These are phyloP conservation scores for Omphalotus guepiniiformis DNA, from an alignment of 768 basidiomycete species.

Conservation along the genomic window DNA sequence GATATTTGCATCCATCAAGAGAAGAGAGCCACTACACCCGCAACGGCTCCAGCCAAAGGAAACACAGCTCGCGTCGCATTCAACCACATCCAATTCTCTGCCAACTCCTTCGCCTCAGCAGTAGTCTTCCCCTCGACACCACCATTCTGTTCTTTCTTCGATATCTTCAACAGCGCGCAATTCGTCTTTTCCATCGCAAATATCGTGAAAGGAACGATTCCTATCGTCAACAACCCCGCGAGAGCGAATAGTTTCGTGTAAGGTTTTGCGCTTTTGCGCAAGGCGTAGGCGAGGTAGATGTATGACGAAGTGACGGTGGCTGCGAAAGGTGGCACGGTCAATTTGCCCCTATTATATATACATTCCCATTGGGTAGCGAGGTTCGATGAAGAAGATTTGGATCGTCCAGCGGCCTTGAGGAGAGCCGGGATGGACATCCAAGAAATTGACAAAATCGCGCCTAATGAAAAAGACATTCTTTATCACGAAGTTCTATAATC, in stretches of 20 bases:
- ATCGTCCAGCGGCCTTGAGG: not conserved
- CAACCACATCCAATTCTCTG: not conserved
- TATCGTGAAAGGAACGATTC: conserved; percentile 1
- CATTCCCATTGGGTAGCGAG: not conserved
- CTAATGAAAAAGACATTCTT: no score
- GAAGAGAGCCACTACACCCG: not conserved
- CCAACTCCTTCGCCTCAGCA: not conserved
- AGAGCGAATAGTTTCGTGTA: not conserved
- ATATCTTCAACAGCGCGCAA: not conserved
- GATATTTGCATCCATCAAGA: no score
- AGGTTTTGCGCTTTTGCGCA: not conserved
- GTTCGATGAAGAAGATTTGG: not conserved
- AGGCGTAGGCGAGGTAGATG: not conserved
- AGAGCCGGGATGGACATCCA: not conserved
- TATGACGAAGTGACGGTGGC: not conserved
- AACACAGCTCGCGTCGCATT: not conserved
- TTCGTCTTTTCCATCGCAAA: not conserved
- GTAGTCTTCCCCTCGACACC: not conserved
- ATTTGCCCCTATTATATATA: conserved; percentile 1
- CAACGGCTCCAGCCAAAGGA: not conserved
- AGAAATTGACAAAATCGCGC: conserved; percentile 1
- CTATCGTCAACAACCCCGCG: not conserved
- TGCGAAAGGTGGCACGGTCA: not conserved
- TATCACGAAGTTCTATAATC: no score
- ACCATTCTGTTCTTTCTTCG: no score